Conservation (phyloP, 768 basidiomycete species). For the Mycena galericulata region DNA sequence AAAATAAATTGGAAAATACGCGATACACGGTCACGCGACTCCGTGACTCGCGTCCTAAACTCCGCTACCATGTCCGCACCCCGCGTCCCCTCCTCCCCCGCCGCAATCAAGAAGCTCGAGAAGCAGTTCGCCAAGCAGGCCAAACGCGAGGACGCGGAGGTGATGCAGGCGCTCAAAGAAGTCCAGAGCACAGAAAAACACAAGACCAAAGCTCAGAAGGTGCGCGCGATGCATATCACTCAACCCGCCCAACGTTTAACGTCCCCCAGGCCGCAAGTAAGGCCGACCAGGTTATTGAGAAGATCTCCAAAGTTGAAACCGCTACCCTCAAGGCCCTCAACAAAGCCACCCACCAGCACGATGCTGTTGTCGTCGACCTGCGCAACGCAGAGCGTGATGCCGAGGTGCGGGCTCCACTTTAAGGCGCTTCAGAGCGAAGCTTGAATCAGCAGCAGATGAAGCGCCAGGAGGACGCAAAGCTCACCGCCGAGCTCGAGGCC, state of each 20-base stretch:
- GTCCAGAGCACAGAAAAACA: slow-evolving; percentile 65
- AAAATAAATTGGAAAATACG: too few species aligned
- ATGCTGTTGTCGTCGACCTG: slow-evolving; percentile 57
- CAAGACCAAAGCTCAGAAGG: slow-evolving; percentile 65
- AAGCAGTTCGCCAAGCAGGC: slow-evolving; percentile 61
- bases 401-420: slow-evolving; percentile 47
- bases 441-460: slow-evolving; percentile 36
- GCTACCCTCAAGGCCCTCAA: slow-evolving; percentile 62
- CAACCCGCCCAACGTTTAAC: slow-evolving; percentile 8
- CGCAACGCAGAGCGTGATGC: slow-evolving; percentile 57
- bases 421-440: neutral
- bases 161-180: slow-evolving; percentile 68
- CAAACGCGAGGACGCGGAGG: slow-evolving; percentile 60
- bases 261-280: slow-evolving; percentile 54
- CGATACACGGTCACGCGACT: too few species aligned
- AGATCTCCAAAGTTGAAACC: slow-evolving; percentile 64
- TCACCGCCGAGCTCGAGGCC: slow-evolving; percentile 33
- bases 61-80: slow-evolving; percentile 26
- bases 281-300: slow-evolving; percentile 53
- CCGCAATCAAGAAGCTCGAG: slow-evolving; percentile 52
- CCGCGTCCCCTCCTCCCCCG: slow-evolving; percentile 40
- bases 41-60: slow-evolving; percentile 25
- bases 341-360: slow-evolving; percentile 65
- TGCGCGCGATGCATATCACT: slow-evolving; percentile 29
- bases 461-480: slow-evolving; percentile 35